These are phyloP conservation scores for Boletus rex-veris DNA, from an alignment of 768 basidiomycete genomes.

Conservation along the genomic window DNA sequence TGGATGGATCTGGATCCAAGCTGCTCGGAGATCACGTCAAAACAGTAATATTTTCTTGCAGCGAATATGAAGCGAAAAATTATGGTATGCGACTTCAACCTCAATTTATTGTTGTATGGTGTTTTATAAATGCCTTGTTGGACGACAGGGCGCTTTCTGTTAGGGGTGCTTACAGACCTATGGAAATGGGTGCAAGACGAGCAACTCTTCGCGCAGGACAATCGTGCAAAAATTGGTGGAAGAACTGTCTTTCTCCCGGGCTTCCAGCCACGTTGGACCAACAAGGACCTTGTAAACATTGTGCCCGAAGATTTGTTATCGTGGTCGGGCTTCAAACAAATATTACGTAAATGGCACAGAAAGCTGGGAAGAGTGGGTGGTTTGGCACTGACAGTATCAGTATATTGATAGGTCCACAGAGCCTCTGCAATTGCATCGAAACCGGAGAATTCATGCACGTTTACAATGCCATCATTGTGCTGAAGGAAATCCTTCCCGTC, in stretches of 20 bases:
- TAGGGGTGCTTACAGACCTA: constrained; percentile 73
- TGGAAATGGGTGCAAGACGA: constrained; percentile 80
- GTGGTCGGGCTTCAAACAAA: constrained; percentile 66
- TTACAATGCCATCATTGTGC: constrained; percentile 91
- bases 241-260: constrained; percentile 65
- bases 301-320: constrained; percentile 53
- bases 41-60: constrained; percentile 85
- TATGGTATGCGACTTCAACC: constrained; percentile 55
- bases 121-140: neutral
- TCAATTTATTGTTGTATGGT: neutral
- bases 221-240: constrained; percentile 60
- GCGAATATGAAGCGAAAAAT: constrained; percentile 94
- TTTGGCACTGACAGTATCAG: neutral
- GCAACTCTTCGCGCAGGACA: constrained; percentile 65
- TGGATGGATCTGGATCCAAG: constrained; percentile 37
- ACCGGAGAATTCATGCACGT: constrained; percentile 96
- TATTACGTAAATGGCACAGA: constrained; percentile 82
- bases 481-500: constrained; percentile 86
- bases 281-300: constrained; percentile 39
- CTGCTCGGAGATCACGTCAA: constrained; percentile 83
- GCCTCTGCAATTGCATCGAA: constrained; percentile 75
- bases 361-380: constrained; percentile 63
- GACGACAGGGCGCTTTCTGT: constrained; percentile 75
- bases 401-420: constrained; percentile 41
- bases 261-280: constrained; percentile 53